A percentile compares a stretch with the other conserved stretches of the same genome.
phyloP scores from a whole-genome alignment of 768 basidiomycete species.

The Kwoniella sp. region DNA sequence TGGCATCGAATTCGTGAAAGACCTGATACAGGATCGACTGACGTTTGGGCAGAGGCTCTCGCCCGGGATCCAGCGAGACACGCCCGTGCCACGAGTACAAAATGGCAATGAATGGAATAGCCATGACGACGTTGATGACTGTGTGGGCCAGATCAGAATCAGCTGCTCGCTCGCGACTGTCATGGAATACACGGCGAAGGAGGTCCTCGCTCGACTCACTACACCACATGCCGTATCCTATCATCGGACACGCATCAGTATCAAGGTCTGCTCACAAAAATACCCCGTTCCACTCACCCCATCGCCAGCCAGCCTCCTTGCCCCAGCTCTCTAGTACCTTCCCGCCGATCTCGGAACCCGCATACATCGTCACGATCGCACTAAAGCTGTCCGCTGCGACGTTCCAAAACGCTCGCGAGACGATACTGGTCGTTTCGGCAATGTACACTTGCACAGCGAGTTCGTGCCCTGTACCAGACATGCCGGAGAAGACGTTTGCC shows the following conservation, averaged over 20 bases:
- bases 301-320: slow-evolving; percentile 1
- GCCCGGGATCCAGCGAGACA: neutral
- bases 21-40: slow-evolving; percentile 1
- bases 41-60: slow-evolving; percentile 2
- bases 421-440: slow-evolving; percentile 9
- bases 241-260: too few relatives aligned
- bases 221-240: slow-evolving; percentile 12
- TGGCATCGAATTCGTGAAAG: slow-evolving; percentile 12
- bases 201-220: slow-evolving; percentile 2
- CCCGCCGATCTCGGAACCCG: slow-evolving; percentile 10
- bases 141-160: neutral
- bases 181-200: too few relatives aligned
- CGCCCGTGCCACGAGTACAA: slow-evolving; percentile 1
- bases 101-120: slow-evolving; percentile 6
- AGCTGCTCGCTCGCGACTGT: too few relatives aligned
- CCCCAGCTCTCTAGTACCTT: slow-evolving; percentile 7
- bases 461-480: slow-evolving; percentile 1
- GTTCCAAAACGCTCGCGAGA: slow-evolving; percentile 10
- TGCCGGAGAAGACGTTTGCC: slow-evolving; percentile 9
- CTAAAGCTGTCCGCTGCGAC: slow-evolving; percentile 10
- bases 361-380: slow-evolving; percentile 10
- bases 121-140: slow-evolving; percentile 13
- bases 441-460: slow-evolving; percentile 10
- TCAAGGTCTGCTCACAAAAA: too few relatives aligned
- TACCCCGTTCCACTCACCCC: slow-evolving; percentile 8